Percentiles rank a stretch among this genome's conserved stretches.
These are phyloP conservation scores for Paramarasmius palmivorus DNA, from an alignment of 1,284 basidiomycete genomes.

Conservation along the genomic window DNA sequence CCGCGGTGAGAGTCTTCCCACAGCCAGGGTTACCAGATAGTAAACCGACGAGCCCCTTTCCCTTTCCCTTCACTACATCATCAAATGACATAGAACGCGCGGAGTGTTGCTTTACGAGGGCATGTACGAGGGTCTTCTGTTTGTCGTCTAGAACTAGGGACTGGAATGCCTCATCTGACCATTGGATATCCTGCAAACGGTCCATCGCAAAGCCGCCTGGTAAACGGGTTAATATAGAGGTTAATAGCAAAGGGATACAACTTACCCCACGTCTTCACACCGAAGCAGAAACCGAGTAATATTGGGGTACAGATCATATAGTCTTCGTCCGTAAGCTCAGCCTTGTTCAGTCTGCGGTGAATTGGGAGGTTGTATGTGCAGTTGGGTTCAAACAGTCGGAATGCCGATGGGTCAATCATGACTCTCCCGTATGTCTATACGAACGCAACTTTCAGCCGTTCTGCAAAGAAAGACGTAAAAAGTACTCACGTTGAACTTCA, in stretches of 20 bases:
- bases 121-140: constrained; percentile 30
- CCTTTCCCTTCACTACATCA: constrained; percentile 32
- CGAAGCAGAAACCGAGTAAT: constrained; percentile 30
- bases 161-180: constrained; percentile 29
- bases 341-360: constrained; percentile 15
- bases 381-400: constrained; percentile 22
- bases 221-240: not conserved
- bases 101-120: constrained; percentile 27
- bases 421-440: constrained; percentile 26
- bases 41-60: constrained; percentile 28
- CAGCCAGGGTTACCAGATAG: constrained; percentile 27
- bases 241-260: not conserved
- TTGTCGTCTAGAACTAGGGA: constrained; percentile 29
- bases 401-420: constrained; percentile 29
- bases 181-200: constrained; percentile 25
- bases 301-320: constrained; percentile 29
- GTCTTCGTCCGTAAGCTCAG: constrained; percentile 25
- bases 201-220: constrained; percentile 30
- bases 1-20: constrained; percentile 39
- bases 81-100: constrained; percentile 22
- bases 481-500: constrained; percentile 9
- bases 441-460: not conserved
- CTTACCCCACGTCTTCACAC: constrained; percentile 30
- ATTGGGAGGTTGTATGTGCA: constrained; percentile 20
- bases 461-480: too few relatives aligned